phyloP scores from a whole-genome alignment of 1,284 basidiomycete species.

The Pascua sp. region DNA sequence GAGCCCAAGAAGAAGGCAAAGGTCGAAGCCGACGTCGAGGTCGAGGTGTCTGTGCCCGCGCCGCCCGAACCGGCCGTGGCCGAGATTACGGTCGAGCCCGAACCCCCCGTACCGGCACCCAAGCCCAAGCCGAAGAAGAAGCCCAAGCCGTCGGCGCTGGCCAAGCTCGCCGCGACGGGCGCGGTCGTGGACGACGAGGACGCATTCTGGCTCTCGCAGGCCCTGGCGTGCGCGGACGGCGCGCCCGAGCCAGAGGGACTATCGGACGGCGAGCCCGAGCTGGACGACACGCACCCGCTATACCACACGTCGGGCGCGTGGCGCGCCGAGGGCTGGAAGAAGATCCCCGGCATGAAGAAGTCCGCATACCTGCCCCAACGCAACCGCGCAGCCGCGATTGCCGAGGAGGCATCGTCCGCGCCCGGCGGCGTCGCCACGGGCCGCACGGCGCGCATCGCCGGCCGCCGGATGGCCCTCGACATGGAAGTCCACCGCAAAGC shows the following conservation, averaged over 20 bases:
- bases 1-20: constrained; percentile 15
- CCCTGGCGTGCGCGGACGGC: constrained; percentile 56
- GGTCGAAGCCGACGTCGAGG: constrained; percentile 12
- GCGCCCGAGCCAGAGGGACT: constrained; percentile 30
- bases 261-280: constrained; percentile 22
- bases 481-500: constrained; percentile 83
- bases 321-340: constrained; percentile 90
- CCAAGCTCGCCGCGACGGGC: constrained; percentile 42
- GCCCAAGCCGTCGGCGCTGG: constrained; percentile 24
- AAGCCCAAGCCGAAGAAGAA: constrained; percentile 22
- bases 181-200: constrained; percentile 89
- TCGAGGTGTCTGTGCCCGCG: constrained; percentile 11
- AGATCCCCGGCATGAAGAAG: constrained; percentile 88
- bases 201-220: constrained; percentile 68
- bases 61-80: constrained; percentile 22
- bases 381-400: constrained; percentile 54
- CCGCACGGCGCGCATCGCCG: constrained; percentile 87
- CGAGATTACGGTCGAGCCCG: constrained; percentile 28
- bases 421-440: constrained; percentile 59
- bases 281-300: constrained; percentile 33
- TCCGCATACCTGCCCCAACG: constrained; percentile 68
- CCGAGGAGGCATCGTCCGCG: constrained; percentile 35
- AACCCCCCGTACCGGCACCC: neutral
- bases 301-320: constrained; percentile 35
- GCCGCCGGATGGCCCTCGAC: constrained; percentile 87